Evolutionary conservation across 2,329 filamentous ascomycete species (phyloP).

Genomic region (Alternaria arborescens): DNA sequence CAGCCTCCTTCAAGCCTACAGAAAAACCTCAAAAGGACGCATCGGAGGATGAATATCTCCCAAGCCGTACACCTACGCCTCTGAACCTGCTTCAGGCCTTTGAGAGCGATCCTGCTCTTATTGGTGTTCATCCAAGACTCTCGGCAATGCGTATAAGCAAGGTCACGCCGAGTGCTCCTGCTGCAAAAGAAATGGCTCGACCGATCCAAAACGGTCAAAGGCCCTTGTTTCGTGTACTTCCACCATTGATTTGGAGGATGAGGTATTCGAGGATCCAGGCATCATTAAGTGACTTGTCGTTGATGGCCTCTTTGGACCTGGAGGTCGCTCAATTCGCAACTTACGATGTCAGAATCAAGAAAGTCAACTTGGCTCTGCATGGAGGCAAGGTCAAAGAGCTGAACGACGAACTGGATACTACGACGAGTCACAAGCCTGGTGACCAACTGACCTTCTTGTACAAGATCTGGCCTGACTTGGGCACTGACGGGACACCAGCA

Average conservation of each 20-base stretch:
- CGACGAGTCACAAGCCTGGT: slow-evolving; percentile 71
- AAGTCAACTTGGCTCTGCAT: slow-evolving; percentile 65
- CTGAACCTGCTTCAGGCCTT: slow-evolving; percentile 82
- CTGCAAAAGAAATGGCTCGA: slow-evolving; percentile 66
- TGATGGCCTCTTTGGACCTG: slow-evolving; percentile 76
- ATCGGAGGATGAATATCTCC: slow-evolving; percentile 69
- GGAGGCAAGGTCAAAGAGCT: slow-evolving; percentile 67
- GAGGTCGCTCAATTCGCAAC: slow-evolving; percentile 76
- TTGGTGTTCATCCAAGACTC: slow-evolving; percentile 69
- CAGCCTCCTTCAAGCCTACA: slow-evolving; percentile 64
- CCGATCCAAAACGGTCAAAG: slow-evolving; percentile 71
- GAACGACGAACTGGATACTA: slow-evolving; percentile 56
- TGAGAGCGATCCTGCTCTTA: slow-evolving; percentile 69
- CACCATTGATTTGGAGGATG: slow-evolving; percentile 76
- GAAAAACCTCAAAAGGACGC: slow-evolving; percentile 55
- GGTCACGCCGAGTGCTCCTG: slow-evolving; percentile 72
- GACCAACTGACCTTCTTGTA: slow-evolving; percentile 82
- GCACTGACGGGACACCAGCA: slow-evolving; percentile 59
- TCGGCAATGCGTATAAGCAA: slow-evolving; percentile 78
- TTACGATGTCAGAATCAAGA: slow-evolving; percentile 70
- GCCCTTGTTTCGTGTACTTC: slow-evolving; percentile 70
- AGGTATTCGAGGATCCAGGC: slow-evolving; percentile 73
- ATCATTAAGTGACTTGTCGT: slow-evolving; percentile 59
- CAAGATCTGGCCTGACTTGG: slow-evolving; percentile 60
- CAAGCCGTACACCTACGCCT: slow-evolving; percentile 72